Evolutionary conservation across 2,329 filamentous ascomycete genomes (phyloP).

Genomic region (Diaporthe amygdali): DNA sequence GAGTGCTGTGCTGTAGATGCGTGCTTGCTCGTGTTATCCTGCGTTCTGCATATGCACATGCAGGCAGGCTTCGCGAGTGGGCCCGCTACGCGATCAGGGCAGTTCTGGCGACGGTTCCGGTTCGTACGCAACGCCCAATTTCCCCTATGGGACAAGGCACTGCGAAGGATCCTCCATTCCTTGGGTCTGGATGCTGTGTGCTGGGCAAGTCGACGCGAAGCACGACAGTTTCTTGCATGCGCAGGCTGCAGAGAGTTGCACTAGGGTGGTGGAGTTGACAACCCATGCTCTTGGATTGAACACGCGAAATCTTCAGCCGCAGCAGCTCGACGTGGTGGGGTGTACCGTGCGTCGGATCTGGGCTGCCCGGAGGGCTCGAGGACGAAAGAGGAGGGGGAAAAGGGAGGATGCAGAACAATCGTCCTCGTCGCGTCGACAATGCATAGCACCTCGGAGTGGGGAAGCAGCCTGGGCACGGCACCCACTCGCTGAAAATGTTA

Average conservation of each 20-base stretch:
- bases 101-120: neutral
- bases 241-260: slow-evolving; percentile 1
- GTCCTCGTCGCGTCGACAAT: neutral
- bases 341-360: neutral
- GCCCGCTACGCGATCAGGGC: neutral
- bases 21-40: slow-evolving; percentile 3
- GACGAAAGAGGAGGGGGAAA: neutral
- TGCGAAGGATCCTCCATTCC: no score
- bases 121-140: neutral
- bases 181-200: neutral
- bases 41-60: slow-evolving; percentile 5
- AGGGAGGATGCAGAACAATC: neutral
- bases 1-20: neutral
- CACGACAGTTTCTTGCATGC: neutral
- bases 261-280: neutral
- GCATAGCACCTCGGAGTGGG: neutral
- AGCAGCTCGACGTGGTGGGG: neutral
- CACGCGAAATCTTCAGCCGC: neutral
- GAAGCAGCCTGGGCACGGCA: neutral
- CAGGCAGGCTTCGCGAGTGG: neutral
- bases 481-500: neutral
- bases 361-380: neutral
- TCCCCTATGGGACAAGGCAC: neutral
- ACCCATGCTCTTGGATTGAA: neutral
- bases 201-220: slow-evolving; percentile 3